Base-by-base conservation (phyloP, 441 rosid species). In the Populus tomentosa region DNA sequence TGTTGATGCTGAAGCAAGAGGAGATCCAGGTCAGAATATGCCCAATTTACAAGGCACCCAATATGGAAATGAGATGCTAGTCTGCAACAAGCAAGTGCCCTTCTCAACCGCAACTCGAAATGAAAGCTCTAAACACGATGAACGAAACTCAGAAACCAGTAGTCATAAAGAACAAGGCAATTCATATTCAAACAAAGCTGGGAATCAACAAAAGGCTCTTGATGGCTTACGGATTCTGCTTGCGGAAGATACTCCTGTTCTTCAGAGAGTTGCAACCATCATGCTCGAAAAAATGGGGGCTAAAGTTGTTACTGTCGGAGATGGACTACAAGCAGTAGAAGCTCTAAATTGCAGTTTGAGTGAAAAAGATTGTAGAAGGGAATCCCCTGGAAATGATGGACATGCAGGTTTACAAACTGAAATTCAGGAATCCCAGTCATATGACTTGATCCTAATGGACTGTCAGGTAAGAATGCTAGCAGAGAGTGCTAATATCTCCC, bases 241-340 rank as follows among this genome's bases (percentile, higher is more conserved):
- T 5, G 99, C 96, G n/a, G 99, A 96, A 86, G 99, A 96, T 75
- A 96, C 98, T 40, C 95, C 94, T 0, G 90, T 96, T 74, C 95
- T 96, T 42, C 99, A 94, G 83, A 87, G 93, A 82, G 99, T 96
- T 30, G 98, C 98, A n/a, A 88, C 93, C 35, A 91, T 92, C 85
- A 93, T 96, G 96, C 90, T 94, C 42, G 96, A 91, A 86, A 94
- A 92, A 82, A 85, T 91, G 87, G 98, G 99, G 70, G 99, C 99
- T 14, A 86, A 80, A 10, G 97, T 96, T 24, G 75, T 86, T 18
- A 92, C 92, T 0, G 98, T 94, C 7, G 91, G 94, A 67, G 98
- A 96, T 77, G 99, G 99, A 78, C 82, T 87, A 65, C 98, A 90
- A 84, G 98, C 97, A 0, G 97, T 96, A 56, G 94, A 92, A 62